Percentiles rank a stretch among this genome's conserved stretches.
These are phyloP conservation scores for Sanghuangporus sanghuang DNA, from an alignment of 1,284 basidiomycete species.

Conservation along the genomic window DNA sequence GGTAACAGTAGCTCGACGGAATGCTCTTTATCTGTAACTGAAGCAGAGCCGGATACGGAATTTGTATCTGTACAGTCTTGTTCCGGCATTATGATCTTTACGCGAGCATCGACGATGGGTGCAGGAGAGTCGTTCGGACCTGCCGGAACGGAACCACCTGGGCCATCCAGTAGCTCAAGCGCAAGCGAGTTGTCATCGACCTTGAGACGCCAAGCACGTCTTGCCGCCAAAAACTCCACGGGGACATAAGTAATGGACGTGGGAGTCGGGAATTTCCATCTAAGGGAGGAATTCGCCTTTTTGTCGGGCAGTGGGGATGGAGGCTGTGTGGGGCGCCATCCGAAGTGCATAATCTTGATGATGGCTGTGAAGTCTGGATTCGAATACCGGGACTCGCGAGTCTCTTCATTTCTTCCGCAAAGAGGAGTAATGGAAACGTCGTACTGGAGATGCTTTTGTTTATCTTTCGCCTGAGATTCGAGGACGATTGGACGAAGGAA, in stretches of 20 bases:
- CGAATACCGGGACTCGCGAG: neutral
- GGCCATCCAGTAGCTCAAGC: conserved; percentile 12
- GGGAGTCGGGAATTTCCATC: neutral
- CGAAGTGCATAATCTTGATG: conserved; percentile 3
- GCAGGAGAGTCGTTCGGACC: neutral
- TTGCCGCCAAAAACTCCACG: conserved; percentile 11
- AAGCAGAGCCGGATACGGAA: neutral
- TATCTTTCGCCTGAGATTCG: neutral
- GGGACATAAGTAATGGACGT: neutral
- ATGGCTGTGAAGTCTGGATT: conserved; percentile 5
- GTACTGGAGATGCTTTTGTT: neutral
- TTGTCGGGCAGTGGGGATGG: neutral
- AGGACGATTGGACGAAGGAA: conserved; percentile 1
- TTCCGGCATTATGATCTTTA: conserved; percentile 2
- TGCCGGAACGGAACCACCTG: neutral
- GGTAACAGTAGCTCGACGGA: conserved; percentile 8
- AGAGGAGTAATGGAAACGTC: conserved; percentile 6
- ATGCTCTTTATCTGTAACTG: neutral
- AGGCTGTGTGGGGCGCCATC: neutral
- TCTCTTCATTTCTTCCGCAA: neutral
- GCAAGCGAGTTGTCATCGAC: conserved; percentile 10
- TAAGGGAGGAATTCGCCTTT: neutral
- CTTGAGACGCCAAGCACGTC: conserved; percentile 9
- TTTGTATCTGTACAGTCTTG: neutral
- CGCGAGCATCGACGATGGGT: conserved; percentile 8